Conservation (phyloP, 805 yeast species). For the Peterozyma xylosa region DNA sequence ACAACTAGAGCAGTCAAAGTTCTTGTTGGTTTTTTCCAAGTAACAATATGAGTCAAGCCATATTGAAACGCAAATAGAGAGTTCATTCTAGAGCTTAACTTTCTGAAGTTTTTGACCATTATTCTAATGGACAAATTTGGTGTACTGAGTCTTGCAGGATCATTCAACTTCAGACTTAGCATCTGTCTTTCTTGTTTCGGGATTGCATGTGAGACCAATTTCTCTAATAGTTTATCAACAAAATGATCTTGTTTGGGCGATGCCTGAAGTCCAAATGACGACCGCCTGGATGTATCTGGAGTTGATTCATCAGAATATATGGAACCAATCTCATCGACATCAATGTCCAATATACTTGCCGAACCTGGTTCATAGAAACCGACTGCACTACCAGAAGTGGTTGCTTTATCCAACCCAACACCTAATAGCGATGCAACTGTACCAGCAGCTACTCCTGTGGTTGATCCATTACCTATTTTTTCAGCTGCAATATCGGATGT, state of each 20-base stretch:
- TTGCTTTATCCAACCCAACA: constrained; percentile 33
- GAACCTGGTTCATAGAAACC: background rate
- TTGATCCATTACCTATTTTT: constrained; percentile 12
- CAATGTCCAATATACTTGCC: constrained; percentile 3
- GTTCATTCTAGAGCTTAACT: constrained; percentile 48
- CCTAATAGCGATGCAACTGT: constrained; percentile 36
- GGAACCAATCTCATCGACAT: constrained; percentile 1
- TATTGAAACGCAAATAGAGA: constrained; percentile 54
- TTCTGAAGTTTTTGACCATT: constrained; percentile 50
- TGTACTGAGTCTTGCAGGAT: constrained; percentile 33
- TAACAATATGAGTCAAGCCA: constrained; percentile 46
- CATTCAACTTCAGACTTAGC: constrained; percentile 32
- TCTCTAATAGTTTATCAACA: constrained; percentile 50
- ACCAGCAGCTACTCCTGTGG: constrained; percentile 28
- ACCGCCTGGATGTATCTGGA: constrained; percentile 7
- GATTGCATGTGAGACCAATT: constrained; percentile 39
- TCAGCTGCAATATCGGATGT: constrained; percentile 15
- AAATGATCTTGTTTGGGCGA: constrained; percentile 32
- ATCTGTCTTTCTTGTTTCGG: constrained; percentile 40
- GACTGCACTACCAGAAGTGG: constrained; percentile 11
- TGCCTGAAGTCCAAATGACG: background rate
- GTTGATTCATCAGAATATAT: constrained; percentile 3
- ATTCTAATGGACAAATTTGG: constrained; percentile 53
- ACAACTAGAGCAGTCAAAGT: constrained; percentile 54
- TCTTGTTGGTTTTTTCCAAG: constrained; percentile 72